phyloP scores from a whole-genome alignment of 1,139 yeast genomes.

The Arxiozyma slooffiae region DNA sequence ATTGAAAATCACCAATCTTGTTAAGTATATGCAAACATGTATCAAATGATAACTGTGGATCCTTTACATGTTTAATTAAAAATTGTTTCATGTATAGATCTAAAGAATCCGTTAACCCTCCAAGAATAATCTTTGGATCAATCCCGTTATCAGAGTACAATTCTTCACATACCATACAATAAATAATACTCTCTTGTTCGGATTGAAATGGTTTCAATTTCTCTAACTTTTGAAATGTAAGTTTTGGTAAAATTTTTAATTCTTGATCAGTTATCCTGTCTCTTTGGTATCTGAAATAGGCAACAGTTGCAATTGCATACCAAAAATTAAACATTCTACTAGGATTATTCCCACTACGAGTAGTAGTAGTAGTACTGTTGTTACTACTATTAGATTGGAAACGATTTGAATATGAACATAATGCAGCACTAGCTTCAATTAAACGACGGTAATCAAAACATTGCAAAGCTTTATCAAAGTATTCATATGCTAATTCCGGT shows the following conservation, averaged over 20 bases:
- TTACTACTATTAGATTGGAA: slow-evolving; percentile 2
- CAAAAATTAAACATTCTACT: slow-evolving; percentile 14
- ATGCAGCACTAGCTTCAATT: slow-evolving; percentile 21
- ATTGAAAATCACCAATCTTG: slow-evolving; percentile 25
- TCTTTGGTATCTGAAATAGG: slow-evolving; percentile 17
- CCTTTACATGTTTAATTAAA: slow-evolving; percentile 18
- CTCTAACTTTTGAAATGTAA: slow-evolving; percentile 19
- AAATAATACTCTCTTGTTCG: slow-evolving; percentile 27
- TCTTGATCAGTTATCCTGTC: slow-evolving; percentile 16
- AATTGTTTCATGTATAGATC: slow-evolving; percentile 28
- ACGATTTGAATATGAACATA: slow-evolving; percentile 16
- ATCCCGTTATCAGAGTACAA: slow-evolving; percentile 16
- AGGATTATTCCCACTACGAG: no score
- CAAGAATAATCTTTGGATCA: slow-evolving; percentile 16
- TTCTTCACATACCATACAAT: slow-evolving; percentile 23
- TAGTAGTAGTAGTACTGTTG: neutral
- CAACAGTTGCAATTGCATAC: slow-evolving; percentile 25
- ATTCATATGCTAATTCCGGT: slow-evolving; percentile 20
- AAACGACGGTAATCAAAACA: slow-evolving; percentile 22
- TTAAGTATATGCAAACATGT: slow-evolving; percentile 16
- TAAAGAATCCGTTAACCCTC: slow-evolving; percentile 18
- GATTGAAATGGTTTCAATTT: slow-evolving; percentile 20
- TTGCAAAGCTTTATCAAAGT: slow-evolving; percentile 23
- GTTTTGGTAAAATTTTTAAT: slow-evolving; percentile 16
- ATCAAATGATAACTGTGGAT: slow-evolving; percentile 12